A percentile compares a stretch with the other conserved stretches of the same genome.
phyloP scores from a whole-genome alignment of 768 basidiomycete species.

The Phylloporus sp. region DNA sequence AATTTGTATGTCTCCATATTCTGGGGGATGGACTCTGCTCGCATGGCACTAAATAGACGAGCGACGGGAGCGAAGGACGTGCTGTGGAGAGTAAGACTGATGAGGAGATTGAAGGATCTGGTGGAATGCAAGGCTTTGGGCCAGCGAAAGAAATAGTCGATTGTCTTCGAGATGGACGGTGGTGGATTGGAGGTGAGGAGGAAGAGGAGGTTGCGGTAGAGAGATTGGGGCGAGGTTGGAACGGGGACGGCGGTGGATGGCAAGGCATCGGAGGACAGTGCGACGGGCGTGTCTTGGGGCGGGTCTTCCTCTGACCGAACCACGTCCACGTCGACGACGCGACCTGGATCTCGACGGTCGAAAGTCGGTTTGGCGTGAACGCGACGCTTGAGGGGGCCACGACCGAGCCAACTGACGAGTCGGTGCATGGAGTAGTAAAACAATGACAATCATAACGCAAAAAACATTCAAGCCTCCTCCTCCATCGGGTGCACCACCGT shows the following conservation, averaged over 20 bases:
- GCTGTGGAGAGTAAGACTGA: constrained; percentile 46
- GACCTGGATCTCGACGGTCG: constrained; percentile 25
- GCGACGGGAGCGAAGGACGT: constrained; percentile 43
- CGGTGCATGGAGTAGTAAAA: no score
- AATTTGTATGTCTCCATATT: constrained; percentile 56
- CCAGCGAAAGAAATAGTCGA: constrained; percentile 27
- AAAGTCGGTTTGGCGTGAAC: no score
- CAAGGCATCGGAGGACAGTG: neutral
- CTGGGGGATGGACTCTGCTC: constrained; percentile 33
- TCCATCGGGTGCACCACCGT: constrained; percentile 30
- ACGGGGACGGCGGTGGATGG: constrained; percentile 18
- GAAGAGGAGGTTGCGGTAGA: constrained; percentile 32
- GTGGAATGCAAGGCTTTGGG: constrained; percentile 33
- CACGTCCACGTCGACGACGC: constrained; percentile 1
- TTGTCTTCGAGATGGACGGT: constrained; percentile 9
- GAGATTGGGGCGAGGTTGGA: constrained; percentile 28
- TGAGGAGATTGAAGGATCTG: constrained; percentile 41
- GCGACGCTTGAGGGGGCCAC: no score
- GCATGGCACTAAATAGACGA: constrained; percentile 47
- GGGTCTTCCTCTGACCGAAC: constrained; percentile 7
- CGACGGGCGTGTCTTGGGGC: constrained; percentile 2
- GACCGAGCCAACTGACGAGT: no score
- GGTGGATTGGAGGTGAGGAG: constrained; percentile 21
- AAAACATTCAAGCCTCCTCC: constrained; percentile 22
- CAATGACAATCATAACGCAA: no score